These are phyloP conservation scores for Aspergillus ustus DNA, from an alignment of 2,329 filamentous ascomycete species.

Conservation along the genomic window DNA sequence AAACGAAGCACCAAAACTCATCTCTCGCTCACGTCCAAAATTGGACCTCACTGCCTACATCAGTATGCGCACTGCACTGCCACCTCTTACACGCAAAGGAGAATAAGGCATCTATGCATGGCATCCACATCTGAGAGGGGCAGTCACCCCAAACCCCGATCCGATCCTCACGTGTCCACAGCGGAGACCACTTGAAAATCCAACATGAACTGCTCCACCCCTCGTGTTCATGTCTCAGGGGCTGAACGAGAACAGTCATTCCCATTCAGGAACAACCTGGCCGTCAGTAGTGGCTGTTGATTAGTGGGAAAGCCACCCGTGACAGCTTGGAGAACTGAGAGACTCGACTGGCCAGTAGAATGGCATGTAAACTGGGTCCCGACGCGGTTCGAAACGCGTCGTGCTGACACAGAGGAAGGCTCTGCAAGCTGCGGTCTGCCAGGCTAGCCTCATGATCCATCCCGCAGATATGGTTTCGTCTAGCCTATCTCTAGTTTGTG, in stretches of 20 bases:
- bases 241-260: not conserved
- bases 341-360: not conserved
- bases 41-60: not conserved
- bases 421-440: not conserved
- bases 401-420: not conserved
- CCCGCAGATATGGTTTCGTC: not conserved
- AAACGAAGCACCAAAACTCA: not conserved
- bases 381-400: not conserved
- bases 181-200: not conserved
- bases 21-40: not conserved
- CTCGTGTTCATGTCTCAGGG: conserved; percentile 6
- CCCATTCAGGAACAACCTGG: not conserved
- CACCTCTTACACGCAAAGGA: not conserved
- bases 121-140: not conserved
- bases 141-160: not conserved
- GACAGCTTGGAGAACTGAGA: not conserved
- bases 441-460: not conserved
- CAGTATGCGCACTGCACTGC: not conserved
- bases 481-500: not conserved
- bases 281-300: not conserved
- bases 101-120: conserved; percentile 5
- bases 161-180: not conserved
- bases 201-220: not conserved
- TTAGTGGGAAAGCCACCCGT: not conserved
- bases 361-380: not conserved